Evolutionary conservation across 768 basidiomycete species (phyloP), one percentile per base, ranked within the genome.

Genomic region (Aureoboletus auriporus): DNA sequence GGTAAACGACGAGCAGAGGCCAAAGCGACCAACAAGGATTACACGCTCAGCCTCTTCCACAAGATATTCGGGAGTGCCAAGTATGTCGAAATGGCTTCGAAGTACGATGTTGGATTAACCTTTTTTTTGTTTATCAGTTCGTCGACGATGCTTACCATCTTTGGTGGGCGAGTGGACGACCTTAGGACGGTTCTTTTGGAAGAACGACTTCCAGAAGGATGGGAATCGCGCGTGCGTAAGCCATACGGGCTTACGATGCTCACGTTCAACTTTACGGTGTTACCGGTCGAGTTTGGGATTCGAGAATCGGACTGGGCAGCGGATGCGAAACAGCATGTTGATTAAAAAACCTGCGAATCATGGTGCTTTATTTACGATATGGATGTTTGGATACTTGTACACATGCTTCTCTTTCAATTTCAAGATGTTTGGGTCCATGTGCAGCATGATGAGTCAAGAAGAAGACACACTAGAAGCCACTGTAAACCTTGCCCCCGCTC

Each of bases 161-260:
- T 88, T 53, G 89, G 85, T 7, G 87, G 88, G 1, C 71, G 73
- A 30, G 59, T 84, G 8, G 62, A 70, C 1, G 84, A 84, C 52
- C 58, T 90, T 26, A 68, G 75, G 42, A 51, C 73, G 1, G 51
- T 86, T 29, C 64, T 91, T 33, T 57, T 73, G 5, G 82, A 91
- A 30, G 89, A 91, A 54, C 78, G 86, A 6, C 59, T 91, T 20
- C 83, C 83, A 0, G 71, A 84, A 0, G 80, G 80, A 9, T 91
- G 86, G 86, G 85, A 89, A 59, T 74, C 88, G 0, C 69, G 75
- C 17, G 60, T 80, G 14, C 71, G 75, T 39, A 66, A 74, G 43
- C 77, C 68, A 1, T 67, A 71, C 44, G 87, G 89, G 0, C 64
- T 89, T 33, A 87, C 89, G 1, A 58, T 90, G 4, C 39, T 65